Conservation (phyloP, 148 eudicot species). For the Drosera capensis region DNA sequence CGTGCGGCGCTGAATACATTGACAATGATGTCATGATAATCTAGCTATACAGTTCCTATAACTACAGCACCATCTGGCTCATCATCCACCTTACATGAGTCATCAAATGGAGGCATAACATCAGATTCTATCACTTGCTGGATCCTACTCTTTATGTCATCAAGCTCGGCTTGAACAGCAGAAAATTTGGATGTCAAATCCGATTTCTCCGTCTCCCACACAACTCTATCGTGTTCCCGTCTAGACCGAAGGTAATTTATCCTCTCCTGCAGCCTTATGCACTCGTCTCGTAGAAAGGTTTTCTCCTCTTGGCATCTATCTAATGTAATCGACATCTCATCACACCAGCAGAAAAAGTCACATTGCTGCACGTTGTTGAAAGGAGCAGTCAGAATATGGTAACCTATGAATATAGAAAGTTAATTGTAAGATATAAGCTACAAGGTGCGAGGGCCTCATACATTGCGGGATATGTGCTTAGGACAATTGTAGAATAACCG, state of each 20-base stretch:
- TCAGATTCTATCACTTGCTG: slow-evolving; percentile 21
- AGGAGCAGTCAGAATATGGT: background rate
- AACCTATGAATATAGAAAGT: no score
- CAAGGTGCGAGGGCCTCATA: slow-evolving; percentile 4
- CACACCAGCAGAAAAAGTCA: slow-evolving; percentile 29
- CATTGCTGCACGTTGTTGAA: slow-evolving; percentile 22
- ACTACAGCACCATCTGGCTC: slow-evolving; percentile 3
- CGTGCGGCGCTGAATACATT: no score
- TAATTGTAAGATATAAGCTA: background rate
- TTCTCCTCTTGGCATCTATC: slow-evolving; percentile 24
- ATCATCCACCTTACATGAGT: background rate
- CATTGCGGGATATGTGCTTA: slow-evolving; percentile 21
- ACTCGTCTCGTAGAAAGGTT: slow-evolving; percentile 20
- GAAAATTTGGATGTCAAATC: slow-evolving; percentile 21
- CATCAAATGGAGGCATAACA: slow-evolving; percentile 22
- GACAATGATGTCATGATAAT: no score
- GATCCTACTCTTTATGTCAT: slow-evolving; percentile 21
- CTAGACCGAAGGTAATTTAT: slow-evolving; percentile 17
- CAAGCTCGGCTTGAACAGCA: slow-evolving; percentile 20
- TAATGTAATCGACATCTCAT: slow-evolving; percentile 17
- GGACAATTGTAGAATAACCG: slow-evolving; percentile 33
- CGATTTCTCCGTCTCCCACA: slow-evolving; percentile 25
- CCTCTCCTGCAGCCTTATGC: slow-evolving; percentile 25
- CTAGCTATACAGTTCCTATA: slow-evolving; percentile 2
- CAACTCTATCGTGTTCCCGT: slow-evolving; percentile 24